phyloP scores from a whole-genome alignment of 371 early-diverging fungal species.

The Mucor plumbeus region DNA sequence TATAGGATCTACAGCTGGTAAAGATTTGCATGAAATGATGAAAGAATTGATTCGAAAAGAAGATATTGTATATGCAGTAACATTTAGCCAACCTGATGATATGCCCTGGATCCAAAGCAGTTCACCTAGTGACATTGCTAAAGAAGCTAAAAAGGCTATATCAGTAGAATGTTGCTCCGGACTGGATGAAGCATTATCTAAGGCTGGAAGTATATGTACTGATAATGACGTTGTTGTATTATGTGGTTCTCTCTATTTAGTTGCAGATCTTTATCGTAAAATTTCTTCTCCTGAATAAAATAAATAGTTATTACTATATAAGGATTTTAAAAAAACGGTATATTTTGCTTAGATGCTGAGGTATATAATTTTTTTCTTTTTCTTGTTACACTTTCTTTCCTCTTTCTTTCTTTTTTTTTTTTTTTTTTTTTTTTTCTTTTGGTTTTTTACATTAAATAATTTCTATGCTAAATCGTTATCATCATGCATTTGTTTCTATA shows the following conservation, averaged over 20 bases:
- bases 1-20: slow-evolving; percentile 76
- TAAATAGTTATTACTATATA: neutral
- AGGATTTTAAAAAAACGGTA: neutral
- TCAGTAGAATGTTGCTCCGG: slow-evolving; percentile 15
- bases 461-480: neutral
- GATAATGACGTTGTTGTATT: slow-evolving; percentile 62
- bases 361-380: slow-evolving; percentile 2
- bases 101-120: slow-evolving; percentile 88
- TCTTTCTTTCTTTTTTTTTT: neutral
- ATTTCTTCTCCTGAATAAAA: slow-evolving; percentile 12
- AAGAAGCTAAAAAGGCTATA: slow-evolving; percentile 23
- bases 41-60: slow-evolving; percentile 51
- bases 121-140: slow-evolving; percentile 44
- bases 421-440: neutral
- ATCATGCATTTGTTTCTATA: neutral
- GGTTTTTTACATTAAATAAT: neutral
- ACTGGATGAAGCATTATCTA: slow-evolving; percentile 33
- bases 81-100: slow-evolving; percentile 76
- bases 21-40: slow-evolving; percentile 68
- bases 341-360: neutral
- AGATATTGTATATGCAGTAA: slow-evolving; percentile 69
- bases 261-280: slow-evolving; percentile 72
- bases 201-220: slow-evolving; percentile 16
- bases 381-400: neutral
- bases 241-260: slow-evolving; percentile 89